These are phyloP conservation scores for Lithospermum erythrorhizon DNA, from an alignment of 257 asterid species.

Conservation along the genomic window DNA sequence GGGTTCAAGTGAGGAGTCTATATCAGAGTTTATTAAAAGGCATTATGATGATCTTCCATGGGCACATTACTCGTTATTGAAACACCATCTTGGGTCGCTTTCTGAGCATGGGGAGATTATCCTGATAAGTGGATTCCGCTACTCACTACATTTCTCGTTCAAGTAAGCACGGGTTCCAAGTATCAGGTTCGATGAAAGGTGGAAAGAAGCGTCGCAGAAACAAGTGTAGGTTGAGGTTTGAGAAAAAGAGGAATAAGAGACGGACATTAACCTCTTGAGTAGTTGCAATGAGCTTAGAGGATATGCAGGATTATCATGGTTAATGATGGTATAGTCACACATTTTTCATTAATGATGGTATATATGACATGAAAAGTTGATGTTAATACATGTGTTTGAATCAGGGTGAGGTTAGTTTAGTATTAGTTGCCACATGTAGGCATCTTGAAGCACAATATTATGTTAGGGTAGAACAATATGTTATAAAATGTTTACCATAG, in stretches of 20 bases:
- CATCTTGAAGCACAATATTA: too few relatives aligned
- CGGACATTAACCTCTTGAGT: too few relatives aligned
- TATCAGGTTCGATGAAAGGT: conserved; percentile 3
- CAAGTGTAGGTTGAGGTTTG: conserved; percentile 22
- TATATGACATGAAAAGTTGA: too few relatives aligned
- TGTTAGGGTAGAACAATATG: too few relatives aligned
- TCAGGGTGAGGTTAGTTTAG: too few relatives aligned
- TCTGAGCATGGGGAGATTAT: conserved; percentile 28
- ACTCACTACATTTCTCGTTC: conserved; percentile 24
- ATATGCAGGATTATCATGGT: too few relatives aligned
- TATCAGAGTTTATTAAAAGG: conserved; percentile 31
- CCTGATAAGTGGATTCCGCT: conserved; percentile 18
- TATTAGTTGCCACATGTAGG: too few relatives aligned
- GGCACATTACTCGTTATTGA: conserved; percentile 39
- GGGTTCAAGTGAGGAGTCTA: conserved; percentile 45
- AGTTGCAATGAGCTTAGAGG: too few relatives aligned
- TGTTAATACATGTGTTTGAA: too few relatives aligned
- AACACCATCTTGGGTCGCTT: conserved; percentile 36
- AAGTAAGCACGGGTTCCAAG: conserved; percentile 6
- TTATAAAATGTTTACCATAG: too few relatives aligned
- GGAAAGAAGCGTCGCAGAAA: conserved; percentile 21
- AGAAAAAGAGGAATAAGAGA: conserved; percentile 14
- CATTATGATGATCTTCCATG: conserved; percentile 36
- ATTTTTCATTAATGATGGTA: too few relatives aligned
- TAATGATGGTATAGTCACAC: too few relatives aligned